Base-by-base conservation (phyloP, 2,329 filamentous ascomycete genomes). In the Sarocladium brachiariae region DNA sequence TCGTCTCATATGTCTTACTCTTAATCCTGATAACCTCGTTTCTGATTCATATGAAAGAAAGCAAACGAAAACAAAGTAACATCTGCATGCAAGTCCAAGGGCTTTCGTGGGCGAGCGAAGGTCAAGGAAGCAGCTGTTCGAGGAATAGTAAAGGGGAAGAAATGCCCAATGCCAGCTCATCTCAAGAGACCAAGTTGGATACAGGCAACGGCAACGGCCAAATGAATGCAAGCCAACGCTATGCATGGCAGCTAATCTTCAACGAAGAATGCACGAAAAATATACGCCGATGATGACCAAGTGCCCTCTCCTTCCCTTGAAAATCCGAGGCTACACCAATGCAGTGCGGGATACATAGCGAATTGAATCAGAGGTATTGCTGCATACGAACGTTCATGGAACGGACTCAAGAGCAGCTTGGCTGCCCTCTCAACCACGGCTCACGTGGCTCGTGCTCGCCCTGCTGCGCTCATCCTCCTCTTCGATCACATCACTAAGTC, bases 401-500 rank as follows among this genome's bases (percentile, higher is more conserved):
- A 39, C 11, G 9, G 35, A 21, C n/a, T n/a, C n/a, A n/a, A n/a
- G n/a, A n/a, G n/a, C n/a, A n/a, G n/a, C n/a, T 30, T 30, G 7
- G 13, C 7, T 9, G 19, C 18, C 8, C 23, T 30, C 34, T 50
- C n/a, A 50, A 23, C 59, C 59, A 27, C 78, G 76, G 61, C 78
- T 82, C 56, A 75, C 66, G 54, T 82, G 78, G 63, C 83, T 85
- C 10, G 82, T 83, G 57, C 86, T 87, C 13, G 86, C 88, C 19
- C 86, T 80, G 63, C 86, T 88, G 48, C 83, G 76, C 67, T 95
- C 89, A 57, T 93, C 88, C 56, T 95, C 86, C 62, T 89, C 89
- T 62, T 90, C 86, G 25, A 93, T 77, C 24, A 96, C 90, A 67
- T 95, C 90, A 65, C 89, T 95, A 55, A 96, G 72, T 51, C 91